Conservation (phyloP, 306 rosid genomes). For the Fagus crenata region DNA sequence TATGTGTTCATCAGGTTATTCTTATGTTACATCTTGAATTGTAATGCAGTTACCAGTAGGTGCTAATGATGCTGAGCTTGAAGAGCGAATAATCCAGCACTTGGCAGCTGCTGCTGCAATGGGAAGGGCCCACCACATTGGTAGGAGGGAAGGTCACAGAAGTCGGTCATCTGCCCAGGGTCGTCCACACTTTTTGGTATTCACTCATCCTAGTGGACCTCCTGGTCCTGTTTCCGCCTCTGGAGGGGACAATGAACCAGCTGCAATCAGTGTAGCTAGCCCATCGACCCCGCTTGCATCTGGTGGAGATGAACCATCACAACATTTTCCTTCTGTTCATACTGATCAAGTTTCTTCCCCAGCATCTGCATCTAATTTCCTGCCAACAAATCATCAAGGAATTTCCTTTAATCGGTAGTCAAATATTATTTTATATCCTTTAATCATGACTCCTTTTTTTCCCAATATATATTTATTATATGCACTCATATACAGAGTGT, state of each 20-base stretch:
- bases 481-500: constrained; percentile 4
- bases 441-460: neutral
- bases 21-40: constrained; percentile 11
- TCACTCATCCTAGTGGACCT: constrained; percentile 49
- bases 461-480: constrained; percentile 3
- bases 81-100: constrained; percentile 81
- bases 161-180: constrained; percentile 53
- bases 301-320: constrained; percentile 46
- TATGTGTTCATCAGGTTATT: constrained; percentile 21
- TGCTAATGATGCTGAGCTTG: constrained; percentile 55
- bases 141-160: constrained; percentile 61
- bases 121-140: constrained; percentile 65
- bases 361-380: constrained; percentile 40
- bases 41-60: constrained; percentile 56
- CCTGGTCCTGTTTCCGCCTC: constrained; percentile 38
- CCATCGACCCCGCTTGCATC: constrained; percentile 52
- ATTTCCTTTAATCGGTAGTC: constrained; percentile 49
- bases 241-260: constrained; percentile 48
- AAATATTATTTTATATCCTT: neutral
- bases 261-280: constrained; percentile 40
- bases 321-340: constrained; percentile 35
- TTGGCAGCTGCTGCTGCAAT: constrained; percentile 85
- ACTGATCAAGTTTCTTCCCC: constrained; percentile 46
- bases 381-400: constrained; percentile 46
- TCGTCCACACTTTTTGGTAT: constrained; percentile 56